A percentile compares a stretch with the other conserved stretches of the same genome.
These are phyloP conservation scores for Neopestalotiopsis sp. DNA, from an alignment of 2,329 filamentous ascomycete genomes.

Conservation along the genomic window DNA sequence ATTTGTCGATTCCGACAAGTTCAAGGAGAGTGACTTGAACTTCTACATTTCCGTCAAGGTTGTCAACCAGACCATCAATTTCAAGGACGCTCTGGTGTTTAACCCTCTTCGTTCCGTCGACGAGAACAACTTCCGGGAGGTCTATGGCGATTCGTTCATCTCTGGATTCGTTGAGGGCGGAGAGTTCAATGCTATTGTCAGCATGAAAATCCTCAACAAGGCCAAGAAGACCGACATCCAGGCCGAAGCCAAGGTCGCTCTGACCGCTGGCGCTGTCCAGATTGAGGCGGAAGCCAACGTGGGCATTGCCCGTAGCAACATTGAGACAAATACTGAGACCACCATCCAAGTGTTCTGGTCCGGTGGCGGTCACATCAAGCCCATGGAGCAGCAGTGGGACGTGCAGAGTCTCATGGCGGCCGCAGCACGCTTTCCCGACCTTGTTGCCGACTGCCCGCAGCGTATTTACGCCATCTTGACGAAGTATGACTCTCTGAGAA, in stretches of 20 bases:
- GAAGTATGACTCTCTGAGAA: background rate
- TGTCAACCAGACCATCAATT: constrained; percentile 15
- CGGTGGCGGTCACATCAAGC: constrained; percentile 15
- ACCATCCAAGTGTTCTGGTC: constrained; percentile 11
- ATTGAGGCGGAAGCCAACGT: background rate
- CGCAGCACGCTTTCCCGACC: constrained; percentile 10
- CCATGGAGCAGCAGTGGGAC: constrained; percentile 7
- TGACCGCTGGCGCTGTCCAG: background rate
- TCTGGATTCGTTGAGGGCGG: constrained; percentile 17
- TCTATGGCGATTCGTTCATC: constrained; percentile 14
- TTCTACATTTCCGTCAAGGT: constrained; percentile 9
- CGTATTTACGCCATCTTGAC: background rate
- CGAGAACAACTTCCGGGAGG: constrained; percentile 2
- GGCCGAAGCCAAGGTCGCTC: background rate
- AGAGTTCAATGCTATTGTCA: constrained; percentile 13
- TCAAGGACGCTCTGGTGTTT: constrained; percentile 14
- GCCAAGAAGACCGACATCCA: constrained; percentile 8
- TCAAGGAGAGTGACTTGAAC: constrained; percentile 12
- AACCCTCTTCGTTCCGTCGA: background rate
- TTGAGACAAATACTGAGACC: constrained; percentile 7
- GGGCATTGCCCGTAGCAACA: background rate
- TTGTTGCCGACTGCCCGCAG: constrained; percentile 12
- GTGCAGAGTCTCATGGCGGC: constrained; percentile 9
- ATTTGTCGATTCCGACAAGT: constrained; percentile 6
- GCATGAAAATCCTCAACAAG: background rate